Base-by-base conservation (phyloP, 2,329 filamentous ascomycete genomes). In the Rhexocercosporidium sp. region DNA sequence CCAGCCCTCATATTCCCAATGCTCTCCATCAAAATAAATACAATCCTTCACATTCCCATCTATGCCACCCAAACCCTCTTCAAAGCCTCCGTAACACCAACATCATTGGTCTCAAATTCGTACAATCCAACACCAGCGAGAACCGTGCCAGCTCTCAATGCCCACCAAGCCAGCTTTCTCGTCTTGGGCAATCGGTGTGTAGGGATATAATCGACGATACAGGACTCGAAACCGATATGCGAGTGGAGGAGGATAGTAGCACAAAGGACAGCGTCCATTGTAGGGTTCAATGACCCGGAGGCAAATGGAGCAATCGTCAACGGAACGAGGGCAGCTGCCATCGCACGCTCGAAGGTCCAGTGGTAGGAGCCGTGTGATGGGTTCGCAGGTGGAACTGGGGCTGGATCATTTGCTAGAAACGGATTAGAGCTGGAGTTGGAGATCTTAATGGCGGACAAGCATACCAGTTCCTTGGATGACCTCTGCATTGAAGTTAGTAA, bases 71-170 rank as follows among this genome's bases (percentile, higher is more conserved):
- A 99, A 70, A 98, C 84, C 78, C 92, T 88, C 86, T 92, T 93
- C 73, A 97, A 85, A 37, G 90, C 91, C 85, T 97, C 95, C 9
- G 94, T 97, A 68, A 99, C 80, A 72, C 96, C 96, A 62, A 99
- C 93, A 74, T 99, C 96, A 78, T 97, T 98, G 37, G 96, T 99
- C 89, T 99, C 96, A 76, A 98, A 98, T 81, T 98, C 95, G 82
- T 99, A 99, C 77, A 98, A 86, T 66, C 94, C 94, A 72, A 97
- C 86, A 60, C 92, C 94, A 70, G 94, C 92, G 62, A 93, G 83
- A 66, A 95, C 84, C 12, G 96, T 97, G 68, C 88, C 90, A 54
- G 85, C 82, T 77, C 94, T 94, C 70, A 98, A 87, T 44, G 85
- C 83, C 94, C 94, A 98, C 80, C 86, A 88, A 78, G 90, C 85